Evolutionary conservation across 1,284 basidiomycete genomes (phyloP), one percentile per base, ranked within the genome.

Genomic region (Schizopora paradoxa): DNA sequence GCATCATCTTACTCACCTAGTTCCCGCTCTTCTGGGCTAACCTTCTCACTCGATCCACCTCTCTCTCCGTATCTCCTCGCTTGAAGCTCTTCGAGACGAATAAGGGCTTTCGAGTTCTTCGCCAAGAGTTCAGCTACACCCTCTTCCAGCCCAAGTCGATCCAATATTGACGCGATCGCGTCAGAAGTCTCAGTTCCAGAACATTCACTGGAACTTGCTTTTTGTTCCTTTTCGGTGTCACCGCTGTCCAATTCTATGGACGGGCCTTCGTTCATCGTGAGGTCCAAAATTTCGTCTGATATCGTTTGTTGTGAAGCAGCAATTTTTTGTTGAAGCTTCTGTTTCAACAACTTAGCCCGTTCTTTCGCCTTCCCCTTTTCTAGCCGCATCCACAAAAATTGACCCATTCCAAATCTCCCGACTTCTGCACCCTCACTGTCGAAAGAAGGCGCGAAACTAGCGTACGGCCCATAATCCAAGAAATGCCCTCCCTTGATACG

Each of bases 21-120:
- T 52, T 86, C 77, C 81, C 81, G 85, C 60, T 90, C 86, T 60
- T 87, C 86, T 11, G 83, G 83, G 19, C 71, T 79, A 57, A 78
- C 72, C 56, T 78, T 71, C 4, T 54, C 52, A 46, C 66, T 72
- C 23, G 62, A 61, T 29, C 72, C 68, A 45, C 69, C 70, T n/a
- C 66, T 66, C 25, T 68, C 66, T 19, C 62, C 62, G 10, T 67
- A 60, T 19, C 86, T 73, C 45, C 62, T 57, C 19, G 65, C 66
- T 56, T 89, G 87, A 34, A 90, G 64, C 51, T 78, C 72, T 52
- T 79, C 77, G 11, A 90, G 64, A 41, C 77, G 68, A 42, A 66
- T 58, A 35, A 90, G 63, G 4, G 86, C 85, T 34, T 63, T 69
- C 38, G 73, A 68, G 54, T 85, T 89, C 52, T 74, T 66, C 28